phyloP scores from a whole-genome alignment of 2,329 filamentous ascomycete genomes.

The Neopestalotiopsis clavispora region DNA sequence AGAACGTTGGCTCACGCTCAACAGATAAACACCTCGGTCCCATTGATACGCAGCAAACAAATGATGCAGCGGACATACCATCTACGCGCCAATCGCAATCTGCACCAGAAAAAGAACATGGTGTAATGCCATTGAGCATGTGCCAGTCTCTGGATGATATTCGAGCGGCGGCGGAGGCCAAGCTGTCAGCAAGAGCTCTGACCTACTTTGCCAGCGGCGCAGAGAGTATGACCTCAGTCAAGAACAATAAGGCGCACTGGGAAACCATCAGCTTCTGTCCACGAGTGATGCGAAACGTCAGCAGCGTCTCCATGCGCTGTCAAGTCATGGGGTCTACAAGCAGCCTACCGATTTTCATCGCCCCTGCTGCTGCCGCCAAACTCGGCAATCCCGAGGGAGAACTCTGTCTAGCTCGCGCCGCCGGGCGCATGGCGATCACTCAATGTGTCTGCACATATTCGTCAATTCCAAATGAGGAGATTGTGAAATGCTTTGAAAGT shows the following conservation, averaged over 20 bases:
- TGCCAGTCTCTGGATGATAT: slow-evolving; percentile 48
- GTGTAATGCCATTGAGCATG: background rate
- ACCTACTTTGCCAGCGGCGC: slow-evolving; percentile 60
- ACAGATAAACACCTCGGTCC: slow-evolving; percentile 43
- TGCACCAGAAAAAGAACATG: background rate
- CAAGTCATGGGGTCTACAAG: slow-evolving; percentile 47
- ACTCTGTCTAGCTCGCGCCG: slow-evolving; percentile 41
- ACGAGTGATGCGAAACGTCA: slow-evolving; percentile 52
- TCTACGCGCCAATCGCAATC: background rate
- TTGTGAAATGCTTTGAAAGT: slow-evolving; percentile 43
- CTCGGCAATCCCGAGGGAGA: slow-evolving; percentile 58
- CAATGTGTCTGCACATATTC: slow-evolving; percentile 33
- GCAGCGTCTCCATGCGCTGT: slow-evolving; percentile 42
- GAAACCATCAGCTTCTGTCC: slow-evolving; percentile 58
- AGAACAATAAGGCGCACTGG: slow-evolving; percentile 53
- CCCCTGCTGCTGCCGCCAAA: slow-evolving; percentile 54
- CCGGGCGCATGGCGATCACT: background rate
- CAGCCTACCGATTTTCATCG: slow-evolving; percentile 52
- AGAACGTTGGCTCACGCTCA: slow-evolving; percentile 54
- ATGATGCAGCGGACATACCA: background rate
- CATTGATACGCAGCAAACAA: background rate
- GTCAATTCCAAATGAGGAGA: slow-evolving; percentile 49
- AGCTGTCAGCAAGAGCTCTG: slow-evolving; percentile 53
- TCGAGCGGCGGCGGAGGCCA: slow-evolving; percentile 49
- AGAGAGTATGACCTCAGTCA: slow-evolving; percentile 55